These are phyloP conservation scores for Fusarium sp. DNA, from an alignment of 2,329 filamentous ascomycete genomes.

Conservation along the genomic window DNA sequence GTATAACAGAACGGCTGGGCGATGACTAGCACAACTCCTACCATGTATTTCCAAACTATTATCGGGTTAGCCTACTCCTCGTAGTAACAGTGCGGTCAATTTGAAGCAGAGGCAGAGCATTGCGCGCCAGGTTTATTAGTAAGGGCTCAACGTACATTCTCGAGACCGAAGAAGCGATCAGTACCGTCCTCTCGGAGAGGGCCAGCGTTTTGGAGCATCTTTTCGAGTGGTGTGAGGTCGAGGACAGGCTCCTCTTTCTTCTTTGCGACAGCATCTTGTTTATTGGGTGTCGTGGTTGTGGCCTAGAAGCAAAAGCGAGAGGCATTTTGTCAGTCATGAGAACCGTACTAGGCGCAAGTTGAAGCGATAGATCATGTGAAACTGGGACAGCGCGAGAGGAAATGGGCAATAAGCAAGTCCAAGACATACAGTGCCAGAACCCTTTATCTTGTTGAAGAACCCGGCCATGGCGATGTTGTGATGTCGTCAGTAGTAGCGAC, in stretches of 20 bases:
- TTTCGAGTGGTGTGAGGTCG: constrained; percentile 73
- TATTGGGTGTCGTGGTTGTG: constrained; percentile 55
- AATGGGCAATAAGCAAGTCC: constrained; percentile 11
- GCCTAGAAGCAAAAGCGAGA: constrained; percentile 53
- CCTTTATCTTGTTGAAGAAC: constrained; percentile 71
- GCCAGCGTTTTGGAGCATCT: constrained; percentile 85
- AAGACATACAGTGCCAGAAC: constrained; percentile 64
- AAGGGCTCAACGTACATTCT: constrained; percentile 79
- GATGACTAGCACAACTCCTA: constrained; percentile 59
- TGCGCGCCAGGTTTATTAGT: constrained; percentile 10
- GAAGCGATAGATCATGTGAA: constrained; percentile 42
- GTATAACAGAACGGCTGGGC: constrained; percentile 5
- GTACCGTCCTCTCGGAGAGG: constrained; percentile 87
- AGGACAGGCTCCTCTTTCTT: constrained; percentile 69
- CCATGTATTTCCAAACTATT: constrained; percentile 97
- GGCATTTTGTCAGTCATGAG: constrained; percentile 51
- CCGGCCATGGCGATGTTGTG: constrained; percentile 61
- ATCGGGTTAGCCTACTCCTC: constrained; percentile 52
- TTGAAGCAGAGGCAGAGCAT: neutral
- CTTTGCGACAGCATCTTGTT: constrained; percentile 62
- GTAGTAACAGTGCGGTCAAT: constrained; percentile 1
- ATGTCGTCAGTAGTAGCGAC: constrained; percentile 32
- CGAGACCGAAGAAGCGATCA: constrained; percentile 98
- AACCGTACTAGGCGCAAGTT: constrained; percentile 34
- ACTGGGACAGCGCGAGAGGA: constrained; percentile 8